These are phyloP conservation scores for Penicillium herquei DNA, from an alignment of 495 filamentous ascomycete genomes.

Conservation along the genomic window DNA sequence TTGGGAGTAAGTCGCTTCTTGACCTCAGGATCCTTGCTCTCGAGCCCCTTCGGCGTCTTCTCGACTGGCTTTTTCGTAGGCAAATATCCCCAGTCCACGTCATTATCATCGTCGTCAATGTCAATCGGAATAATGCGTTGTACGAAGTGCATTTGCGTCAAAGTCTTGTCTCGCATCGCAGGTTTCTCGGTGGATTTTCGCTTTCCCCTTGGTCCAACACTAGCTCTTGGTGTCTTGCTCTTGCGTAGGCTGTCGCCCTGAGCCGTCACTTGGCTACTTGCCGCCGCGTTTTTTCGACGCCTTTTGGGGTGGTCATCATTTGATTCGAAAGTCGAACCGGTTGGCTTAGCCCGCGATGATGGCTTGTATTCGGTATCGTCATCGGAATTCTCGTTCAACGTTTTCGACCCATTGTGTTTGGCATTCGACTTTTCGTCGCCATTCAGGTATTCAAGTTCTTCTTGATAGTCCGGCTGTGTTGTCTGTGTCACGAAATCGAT, in stretches of 20 bases:
- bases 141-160: slow-evolving; percentile 50
- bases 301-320: slow-evolving; percentile 18
- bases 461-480: slow-evolving; percentile 24
- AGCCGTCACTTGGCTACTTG: neutral
- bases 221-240: slow-evolving; percentile 20
- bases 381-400: slow-evolving; percentile 27
- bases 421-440: neutral
- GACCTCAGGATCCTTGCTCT: neutral
- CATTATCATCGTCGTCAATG: slow-evolving; percentile 36
- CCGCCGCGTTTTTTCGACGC: slow-evolving; percentile 12
- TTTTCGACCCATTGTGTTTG: slow-evolving; percentile 18
- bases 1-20: neutral
- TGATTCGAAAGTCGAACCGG: slow-evolving; percentile 17
- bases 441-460: slow-evolving; percentile 35
- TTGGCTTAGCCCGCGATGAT: slow-evolving; percentile 13
- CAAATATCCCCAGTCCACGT: slow-evolving; percentile 38
- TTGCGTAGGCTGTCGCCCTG: slow-evolving; percentile 8
- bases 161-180: slow-evolving; percentile 35
- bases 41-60: neutral
- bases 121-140: slow-evolving; percentile 39
- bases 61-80: slow-evolving; percentile 9
- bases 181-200: slow-evolving; percentile 26
- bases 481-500: slow-evolving; percentile 40
- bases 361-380: slow-evolving; percentile 27
- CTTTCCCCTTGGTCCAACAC: slow-evolving; percentile 16